Conservation (phyloP, 257 asterid genomes). For the Solanum tarapatanum region DNA sequence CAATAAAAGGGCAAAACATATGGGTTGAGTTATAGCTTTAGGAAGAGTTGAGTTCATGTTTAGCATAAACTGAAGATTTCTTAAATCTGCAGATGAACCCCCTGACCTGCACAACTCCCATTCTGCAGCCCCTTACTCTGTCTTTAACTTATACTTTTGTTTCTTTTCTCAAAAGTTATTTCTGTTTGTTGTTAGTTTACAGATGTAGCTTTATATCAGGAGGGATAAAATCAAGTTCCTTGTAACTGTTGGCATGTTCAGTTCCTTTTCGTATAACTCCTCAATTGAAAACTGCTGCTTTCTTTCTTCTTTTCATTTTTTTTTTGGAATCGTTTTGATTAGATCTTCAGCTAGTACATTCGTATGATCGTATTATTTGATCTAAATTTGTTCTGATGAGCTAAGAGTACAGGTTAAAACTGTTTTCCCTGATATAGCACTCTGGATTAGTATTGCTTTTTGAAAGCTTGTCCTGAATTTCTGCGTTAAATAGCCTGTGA, state of each 20-base stretch:
- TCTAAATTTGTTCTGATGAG: background rate
- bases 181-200: background rate
- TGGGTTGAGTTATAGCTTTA: background rate
- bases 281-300: background rate
- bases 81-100: background rate
- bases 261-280: background rate
- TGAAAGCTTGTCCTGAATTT: background rate
- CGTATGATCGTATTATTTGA: background rate
- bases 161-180: background rate
- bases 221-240: background rate
- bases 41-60: background rate
- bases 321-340: background rate
- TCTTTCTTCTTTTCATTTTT: background rate
- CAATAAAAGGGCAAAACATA: slow-evolving; percentile 52
- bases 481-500: background rate
- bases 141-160: background rate
- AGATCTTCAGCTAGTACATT: background rate
- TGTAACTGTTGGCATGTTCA: background rate
- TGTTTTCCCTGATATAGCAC: background rate
- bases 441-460: background rate
- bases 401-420: background rate
- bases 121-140: background rate
- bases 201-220: background rate
- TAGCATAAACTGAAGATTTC: background rate
- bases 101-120: background rate